Conservation (phyloP, 1,284 basidiomycete genomes). For the Pseudozyma pruni region DNA sequence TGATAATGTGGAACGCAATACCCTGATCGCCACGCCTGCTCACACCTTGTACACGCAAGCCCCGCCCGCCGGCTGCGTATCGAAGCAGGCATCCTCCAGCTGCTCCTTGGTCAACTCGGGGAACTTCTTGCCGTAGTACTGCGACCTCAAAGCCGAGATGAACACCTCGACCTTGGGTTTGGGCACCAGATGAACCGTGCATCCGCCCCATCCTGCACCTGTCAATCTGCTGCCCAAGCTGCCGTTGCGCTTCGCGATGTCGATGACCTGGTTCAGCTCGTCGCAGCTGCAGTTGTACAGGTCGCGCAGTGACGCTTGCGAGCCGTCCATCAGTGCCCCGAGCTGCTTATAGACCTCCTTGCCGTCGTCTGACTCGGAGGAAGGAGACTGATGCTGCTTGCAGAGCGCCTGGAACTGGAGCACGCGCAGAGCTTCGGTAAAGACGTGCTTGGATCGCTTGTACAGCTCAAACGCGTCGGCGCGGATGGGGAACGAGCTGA, state of each 20-base stretch:
- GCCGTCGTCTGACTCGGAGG: constrained; percentile 3
- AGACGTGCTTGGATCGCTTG: constrained; percentile 60
- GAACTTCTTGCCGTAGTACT: constrained; percentile 52
- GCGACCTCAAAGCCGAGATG: constrained; percentile 45
- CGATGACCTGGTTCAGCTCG: constrained; percentile 59
- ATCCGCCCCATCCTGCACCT: constrained; percentile 67
- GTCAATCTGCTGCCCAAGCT: constrained; percentile 60
- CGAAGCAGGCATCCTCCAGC: constrained; percentile 58
- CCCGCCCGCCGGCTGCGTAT: constrained; percentile 62
- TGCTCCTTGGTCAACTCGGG: constrained; percentile 42
- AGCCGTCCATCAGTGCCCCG: constrained; percentile 59
- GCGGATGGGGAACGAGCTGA: constrained; percentile 59
- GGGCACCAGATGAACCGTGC: constrained; percentile 64
- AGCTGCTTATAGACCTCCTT: constrained; percentile 48
- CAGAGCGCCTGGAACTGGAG: constrained; percentile 55
- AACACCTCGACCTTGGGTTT: constrained; percentile 49
- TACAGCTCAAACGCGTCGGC: constrained; percentile 57
- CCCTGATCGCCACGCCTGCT: too few species aligned
- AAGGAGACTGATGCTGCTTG: constrained; percentile 5
- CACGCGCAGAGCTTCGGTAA: constrained; percentile 61
- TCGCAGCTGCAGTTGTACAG: constrained; percentile 61
- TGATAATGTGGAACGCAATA: too few species aligned
- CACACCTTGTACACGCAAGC: constrained; percentile 59
- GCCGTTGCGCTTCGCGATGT: constrained; percentile 59
- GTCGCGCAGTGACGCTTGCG: constrained; percentile 55